phyloP scores from a whole-genome alignment of 305 asterid genomes.

The Solanum hybrid region DNA sequence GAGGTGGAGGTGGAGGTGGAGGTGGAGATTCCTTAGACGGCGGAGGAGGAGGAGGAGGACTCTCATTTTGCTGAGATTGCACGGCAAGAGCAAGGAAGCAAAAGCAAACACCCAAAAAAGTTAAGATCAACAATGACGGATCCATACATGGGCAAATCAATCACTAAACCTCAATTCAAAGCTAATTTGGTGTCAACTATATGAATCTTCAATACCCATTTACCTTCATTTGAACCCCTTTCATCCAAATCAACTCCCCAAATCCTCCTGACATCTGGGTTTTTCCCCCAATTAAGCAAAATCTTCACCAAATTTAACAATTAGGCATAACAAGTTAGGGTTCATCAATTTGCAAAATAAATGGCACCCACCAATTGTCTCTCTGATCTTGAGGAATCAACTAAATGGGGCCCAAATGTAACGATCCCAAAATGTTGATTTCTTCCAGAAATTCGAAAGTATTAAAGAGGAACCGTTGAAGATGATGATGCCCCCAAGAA shows the following conservation, averaged over 20 bases:
- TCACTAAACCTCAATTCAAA: not conserved
- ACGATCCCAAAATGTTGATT: not conserved
- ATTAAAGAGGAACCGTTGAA: not conserved
- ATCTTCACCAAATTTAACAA: not conserved
- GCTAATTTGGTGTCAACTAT: not conserved
- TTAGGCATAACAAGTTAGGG: not conserved
- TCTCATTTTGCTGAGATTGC: conserved; percentile 9
- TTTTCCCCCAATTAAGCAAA: not conserved
- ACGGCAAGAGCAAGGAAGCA: conserved; percentile 8
- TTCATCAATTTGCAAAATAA: not conserved
- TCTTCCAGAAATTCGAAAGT: not conserved
- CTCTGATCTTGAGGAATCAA: not conserved
- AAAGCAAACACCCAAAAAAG: conserved; percentile 5
- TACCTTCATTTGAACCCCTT: not conserved
- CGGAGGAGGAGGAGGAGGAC: not conserved
- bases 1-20: not conserved
- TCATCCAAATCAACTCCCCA: not conserved
- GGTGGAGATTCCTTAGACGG: not conserved
- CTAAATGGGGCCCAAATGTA: not conserved
- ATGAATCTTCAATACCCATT: not conserved
- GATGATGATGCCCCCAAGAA: not conserved
- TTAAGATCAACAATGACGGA: conserved; percentile 3
- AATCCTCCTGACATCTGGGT: not conserved
- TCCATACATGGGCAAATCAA: conserved; percentile 14
- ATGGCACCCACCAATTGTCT: not conserved